Base-by-base conservation (phyloP, 176 grass and related monocot species). In the Eragrostis curvula region DNA sequence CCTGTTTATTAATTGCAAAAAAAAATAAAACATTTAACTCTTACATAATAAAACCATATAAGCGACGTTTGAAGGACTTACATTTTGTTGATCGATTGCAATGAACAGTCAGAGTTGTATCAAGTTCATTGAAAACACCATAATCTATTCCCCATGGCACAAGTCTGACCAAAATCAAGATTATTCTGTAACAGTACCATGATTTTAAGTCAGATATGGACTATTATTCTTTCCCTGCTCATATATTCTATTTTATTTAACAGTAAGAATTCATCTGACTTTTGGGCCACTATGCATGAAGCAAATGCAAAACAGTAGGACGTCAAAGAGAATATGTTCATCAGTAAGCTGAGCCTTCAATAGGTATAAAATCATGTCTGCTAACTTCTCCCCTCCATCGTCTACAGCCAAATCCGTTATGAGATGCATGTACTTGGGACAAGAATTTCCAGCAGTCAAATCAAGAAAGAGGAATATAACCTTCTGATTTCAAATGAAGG, bases 401-500 rank as follows among this genome's bases (percentile, higher is more conserved):
- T n/a, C 59, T 68, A 79, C 29, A 79, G 25, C 68, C 41, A 62
- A 61, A 57, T 55, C 53, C 43, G 66, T 81, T 68, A 63, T 52
- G 77, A 17, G 43, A 25, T 69, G 44, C 52, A 62, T 76, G 63
- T 80, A 59, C 18, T 39, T 23, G 24, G 41, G 51, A 55, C 11
- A 21, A 39, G 0, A 50, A 61, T 43, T 57, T 61, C 77, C 28
- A 43, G 44, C 20, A 60, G 70, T 13, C 50, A 36, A 11, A 48
- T 84, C 68, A 85, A 79, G 57, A 59, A 3, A 51, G n/a, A 25
- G 82, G 51, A 79, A 87, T 79, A 75, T 84, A 87, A 42, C 71
- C 73, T 89, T 94, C 84, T 52, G 42, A 46, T 43, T 80, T 66
- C 71, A 84, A 85, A n/a, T 91, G 92, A 43, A 44, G 16, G 59